phyloP scores from a whole-genome alignment of 225 moss, liverwort and hornwort genomes.

The Antitrichia curtipendula region DNA sequence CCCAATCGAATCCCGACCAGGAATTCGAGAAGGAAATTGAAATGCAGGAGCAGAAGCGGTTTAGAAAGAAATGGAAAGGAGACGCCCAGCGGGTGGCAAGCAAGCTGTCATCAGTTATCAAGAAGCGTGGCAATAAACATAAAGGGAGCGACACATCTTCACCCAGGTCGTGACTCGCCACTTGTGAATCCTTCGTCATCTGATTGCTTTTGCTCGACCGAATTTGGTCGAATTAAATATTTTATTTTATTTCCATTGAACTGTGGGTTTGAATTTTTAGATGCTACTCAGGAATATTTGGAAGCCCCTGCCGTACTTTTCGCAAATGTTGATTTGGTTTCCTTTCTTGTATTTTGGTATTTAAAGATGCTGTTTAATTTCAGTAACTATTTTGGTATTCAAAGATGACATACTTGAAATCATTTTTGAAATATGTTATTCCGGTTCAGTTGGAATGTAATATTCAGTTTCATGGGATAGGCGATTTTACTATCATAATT shows the following conservation, averaged over 20 bases:
- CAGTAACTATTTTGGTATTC: neutral
- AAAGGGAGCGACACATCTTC: slow-evolving; percentile 19
- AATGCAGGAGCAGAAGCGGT: slow-evolving; percentile 28
- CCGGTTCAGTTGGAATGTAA: neutral
- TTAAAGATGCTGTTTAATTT: neutral
- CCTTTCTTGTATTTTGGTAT: neutral
- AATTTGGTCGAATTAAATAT: neutral
- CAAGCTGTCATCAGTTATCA: slow-evolving; percentile 50
- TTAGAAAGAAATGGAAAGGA: slow-evolving; percentile 39
- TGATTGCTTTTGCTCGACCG: neutral
- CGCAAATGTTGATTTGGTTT: neutral
- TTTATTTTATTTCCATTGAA: neutral
- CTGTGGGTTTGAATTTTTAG: neutral
- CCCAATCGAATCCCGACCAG: neutral
- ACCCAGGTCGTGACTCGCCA: slow-evolving; percentile 16
- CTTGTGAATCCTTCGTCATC: neutral
- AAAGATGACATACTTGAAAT: neutral
- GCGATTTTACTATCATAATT: neutral
- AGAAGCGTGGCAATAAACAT: slow-evolving; percentile 22
- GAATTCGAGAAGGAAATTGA: slow-evolving; percentile 17
- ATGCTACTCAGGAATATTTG: neutral
- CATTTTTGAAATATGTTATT: neutral
- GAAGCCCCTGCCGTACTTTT: neutral
- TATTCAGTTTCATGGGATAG: neutral
- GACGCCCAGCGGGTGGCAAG: slow-evolving; percentile 45